Conservation (phyloP, 2,329 filamentous ascomycete genomes). For the Aspergillus sp. region DNA sequence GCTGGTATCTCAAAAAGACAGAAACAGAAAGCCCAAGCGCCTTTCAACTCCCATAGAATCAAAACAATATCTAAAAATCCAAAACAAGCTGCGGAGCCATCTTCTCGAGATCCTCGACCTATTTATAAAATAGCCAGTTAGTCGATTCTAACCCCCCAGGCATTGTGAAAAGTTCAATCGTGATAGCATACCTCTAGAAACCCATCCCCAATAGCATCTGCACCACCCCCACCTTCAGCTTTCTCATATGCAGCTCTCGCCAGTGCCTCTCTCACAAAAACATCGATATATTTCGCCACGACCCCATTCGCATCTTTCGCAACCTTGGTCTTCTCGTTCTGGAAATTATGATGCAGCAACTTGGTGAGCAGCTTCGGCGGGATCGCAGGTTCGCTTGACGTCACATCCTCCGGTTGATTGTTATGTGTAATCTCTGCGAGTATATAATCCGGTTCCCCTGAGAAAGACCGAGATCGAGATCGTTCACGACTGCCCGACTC, state of each 20-base stretch:
- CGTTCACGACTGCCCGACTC: not conserved
- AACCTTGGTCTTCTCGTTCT: conserved; percentile 64
- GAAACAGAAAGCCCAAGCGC: conserved; percentile 5
- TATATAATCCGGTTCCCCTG: conserved; percentile 43
- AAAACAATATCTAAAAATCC: conserved; percentile 59
- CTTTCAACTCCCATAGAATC: conserved; percentile 2
- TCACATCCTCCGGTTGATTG: conserved; percentile 21
- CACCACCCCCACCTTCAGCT: conserved; percentile 36
- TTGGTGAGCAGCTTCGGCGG: conserved; percentile 70
- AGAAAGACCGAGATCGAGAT: not conserved
- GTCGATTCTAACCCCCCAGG: conserved; percentile 6
- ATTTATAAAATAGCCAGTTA: conserved; percentile 4
- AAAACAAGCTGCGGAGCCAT: conserved; percentile 77
- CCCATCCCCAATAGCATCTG: conserved; percentile 43
- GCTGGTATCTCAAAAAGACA: conserved; percentile 20
- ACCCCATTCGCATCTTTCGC: conserved; percentile 72
- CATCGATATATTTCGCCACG: conserved; percentile 80
- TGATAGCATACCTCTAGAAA: conserved; percentile 65
- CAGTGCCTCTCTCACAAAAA: conserved; percentile 86
- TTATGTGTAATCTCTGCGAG: conserved; percentile 40
- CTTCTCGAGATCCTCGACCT: conserved; percentile 88
- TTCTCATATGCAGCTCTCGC: conserved; percentile 72
- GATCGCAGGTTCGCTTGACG: conserved; percentile 47
- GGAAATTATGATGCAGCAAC: conserved; percentile 75
- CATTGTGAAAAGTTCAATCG: not conserved